Conservation (phyloP, 345 rosid species). For the Geranium rotundifolium region DNA sequence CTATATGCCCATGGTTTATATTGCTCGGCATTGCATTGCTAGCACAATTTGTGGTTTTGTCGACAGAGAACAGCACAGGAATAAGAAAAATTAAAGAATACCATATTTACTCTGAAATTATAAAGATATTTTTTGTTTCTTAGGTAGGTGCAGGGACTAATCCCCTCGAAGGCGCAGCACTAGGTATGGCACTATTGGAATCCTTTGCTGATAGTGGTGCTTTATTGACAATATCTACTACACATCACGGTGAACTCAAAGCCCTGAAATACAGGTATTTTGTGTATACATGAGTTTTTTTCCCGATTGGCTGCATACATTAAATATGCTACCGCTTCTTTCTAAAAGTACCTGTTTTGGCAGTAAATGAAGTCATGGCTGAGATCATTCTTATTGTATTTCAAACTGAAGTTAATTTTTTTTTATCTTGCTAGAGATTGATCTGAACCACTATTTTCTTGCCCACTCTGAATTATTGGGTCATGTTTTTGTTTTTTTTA, state of each 20-base stretch:
- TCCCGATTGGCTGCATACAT: background rate
- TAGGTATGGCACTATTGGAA: conserved; percentile 86
- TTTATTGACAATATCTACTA: conserved; percentile 77
- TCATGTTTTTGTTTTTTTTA: conserved; percentile 7
- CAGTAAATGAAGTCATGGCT: conserved; percentile 2
- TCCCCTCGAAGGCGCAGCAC: conserved; percentile 96
- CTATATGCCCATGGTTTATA: background rate
- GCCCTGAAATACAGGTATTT: conserved; percentile 77
- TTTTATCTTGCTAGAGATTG: background rate
- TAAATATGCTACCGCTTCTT: background rate
- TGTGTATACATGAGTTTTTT: no score
- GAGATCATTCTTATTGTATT: background rate
- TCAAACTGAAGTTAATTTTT: background rate
- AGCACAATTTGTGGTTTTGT: background rate
- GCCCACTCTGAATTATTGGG: conserved; percentile 6
- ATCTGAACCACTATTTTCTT: background rate
- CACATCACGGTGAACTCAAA: conserved; percentile 92
- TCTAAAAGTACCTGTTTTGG: background rate
- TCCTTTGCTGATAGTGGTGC: conserved; percentile 68
- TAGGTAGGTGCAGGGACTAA: conserved; percentile 97
- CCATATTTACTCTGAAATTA: conserved; percentile 2
- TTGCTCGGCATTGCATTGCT: background rate
- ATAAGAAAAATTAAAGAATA: conserved; percentile 2
- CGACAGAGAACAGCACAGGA: background rate
- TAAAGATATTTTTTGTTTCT: conserved; percentile 2